Percentiles rank a stretch among this genome's conserved stretches.
Evolutionary conservation across 768 basidiomycete genomes (phyloP).

Genomic region (Kwoniella dejecticola): DNA sequence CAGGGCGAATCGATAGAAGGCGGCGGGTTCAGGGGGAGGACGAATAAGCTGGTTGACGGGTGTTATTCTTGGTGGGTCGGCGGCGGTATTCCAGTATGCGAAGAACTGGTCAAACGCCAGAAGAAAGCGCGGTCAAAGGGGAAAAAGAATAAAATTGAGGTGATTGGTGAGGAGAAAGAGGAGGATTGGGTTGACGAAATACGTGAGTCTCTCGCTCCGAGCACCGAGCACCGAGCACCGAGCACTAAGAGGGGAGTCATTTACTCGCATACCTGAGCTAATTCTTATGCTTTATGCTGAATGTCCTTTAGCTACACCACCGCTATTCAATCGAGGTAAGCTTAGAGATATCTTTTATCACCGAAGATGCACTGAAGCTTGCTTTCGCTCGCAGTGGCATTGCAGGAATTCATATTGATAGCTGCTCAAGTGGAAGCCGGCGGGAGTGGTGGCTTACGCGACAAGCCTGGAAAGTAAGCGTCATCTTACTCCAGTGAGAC

Average conservation of each 20-base stretch:
- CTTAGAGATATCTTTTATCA: slow-evolving; percentile 3
- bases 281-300: no score
- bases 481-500: no score
- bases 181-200: slow-evolving; percentile 73
- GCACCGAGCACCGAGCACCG: no score
- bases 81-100: slow-evolving; percentile 77
- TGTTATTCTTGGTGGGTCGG: slow-evolving; percentile 99
- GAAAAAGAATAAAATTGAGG: slow-evolving; percentile 18
- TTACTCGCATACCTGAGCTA: no score
- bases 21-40: slow-evolving; percentile 88
- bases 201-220: no score
- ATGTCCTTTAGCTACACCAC: slow-evolving; percentile 29
- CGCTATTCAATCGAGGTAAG: slow-evolving; percentile 50
- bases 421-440: slow-evolving; percentile 74
- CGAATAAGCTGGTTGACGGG: slow-evolving; percentile 98
- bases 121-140: slow-evolving; percentile 12
- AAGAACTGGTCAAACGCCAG: slow-evolving; percentile 57
- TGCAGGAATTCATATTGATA: slow-evolving; percentile 83
- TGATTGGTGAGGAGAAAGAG: slow-evolving; percentile 55
- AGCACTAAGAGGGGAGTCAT: no score
- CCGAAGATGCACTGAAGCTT: slow-evolving; percentile 1
- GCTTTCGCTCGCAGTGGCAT: slow-evolving; percentile 58
- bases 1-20: slow-evolving; percentile 80
- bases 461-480: slow-evolving; percentile 90
- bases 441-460: slow-evolving; percentile 75